Base-by-base conservation (phyloP, 805 yeast genomes). In the Starmerella asiatica region DNA sequence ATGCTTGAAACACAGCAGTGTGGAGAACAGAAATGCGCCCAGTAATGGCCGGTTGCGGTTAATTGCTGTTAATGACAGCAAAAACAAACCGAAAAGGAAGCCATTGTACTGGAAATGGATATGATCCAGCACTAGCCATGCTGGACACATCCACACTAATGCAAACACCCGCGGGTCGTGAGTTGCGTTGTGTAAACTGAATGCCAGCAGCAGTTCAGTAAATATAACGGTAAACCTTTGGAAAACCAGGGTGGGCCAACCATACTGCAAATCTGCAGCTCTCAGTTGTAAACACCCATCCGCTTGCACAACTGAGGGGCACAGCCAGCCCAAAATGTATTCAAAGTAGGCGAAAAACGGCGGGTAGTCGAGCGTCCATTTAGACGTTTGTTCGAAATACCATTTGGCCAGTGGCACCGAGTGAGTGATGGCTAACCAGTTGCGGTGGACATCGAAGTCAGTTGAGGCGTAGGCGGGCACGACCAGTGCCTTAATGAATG, bases 21-120 rank as follows among this genome's bases (percentile, higher is more conserved):
- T 67, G 0, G 93, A 64, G 61, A 88, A 91, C 60, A 76, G 67
- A 35, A 70, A 63, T 3, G 64, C 68, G 1, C 85, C 70, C 56
- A 64, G 51, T 32, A 82, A 62, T 54, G 73, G 68, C 39, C 65
- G 66, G 26, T 69, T 58, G 39, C 73, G 61, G 43, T 76, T 70
- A 1, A 91, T 93, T 20, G 76, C 72, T 27, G 79, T 75, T 29
- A 91, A 69, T 16, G 91, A 73, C 16, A 78, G 68, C 23, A 88
- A 69, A 37, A 91, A 61, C 26, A 91, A 64, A 0, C 94, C 96
- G 59, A 81, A 85, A 66, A 91, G 66, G 71, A 86, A 79, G 3
- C 95, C 95, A 58, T 91, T 91, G 59, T 91, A 91, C 63, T 91
- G 98, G 67, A 91, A 91, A 58, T 91, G 98, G 26, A 91, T 82